These are phyloP conservation scores for Lentinula novae-zelandiae DNA, from an alignment of 1,284 basidiomycete genomes.

Conservation along the genomic window DNA sequence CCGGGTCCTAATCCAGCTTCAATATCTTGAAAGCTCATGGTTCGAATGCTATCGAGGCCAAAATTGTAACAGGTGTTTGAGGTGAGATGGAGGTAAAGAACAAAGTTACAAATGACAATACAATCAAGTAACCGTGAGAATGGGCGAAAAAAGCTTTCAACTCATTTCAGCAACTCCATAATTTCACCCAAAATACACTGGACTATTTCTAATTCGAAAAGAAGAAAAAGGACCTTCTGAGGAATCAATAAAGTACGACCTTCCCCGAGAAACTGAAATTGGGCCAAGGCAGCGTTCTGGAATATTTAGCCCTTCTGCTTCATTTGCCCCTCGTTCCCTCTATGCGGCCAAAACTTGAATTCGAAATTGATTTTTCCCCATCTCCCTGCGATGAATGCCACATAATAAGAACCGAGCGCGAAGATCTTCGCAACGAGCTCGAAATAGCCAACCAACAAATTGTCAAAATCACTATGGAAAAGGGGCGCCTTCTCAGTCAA, in stretches of 20 bases:
- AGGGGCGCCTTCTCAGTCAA: neutral
- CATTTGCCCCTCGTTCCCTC: too few relatives aligned
- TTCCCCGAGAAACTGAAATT: too few relatives aligned
- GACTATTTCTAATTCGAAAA: too few relatives aligned
- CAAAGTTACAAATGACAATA: neutral
- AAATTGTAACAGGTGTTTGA: neutral
- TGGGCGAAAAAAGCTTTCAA: neutral
- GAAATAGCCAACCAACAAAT: neutral
- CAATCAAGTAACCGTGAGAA: neutral
- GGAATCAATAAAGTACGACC: too few relatives aligned
- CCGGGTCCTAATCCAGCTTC: constrained; percentile 55
- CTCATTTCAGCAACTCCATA: neutral
- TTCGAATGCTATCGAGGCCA: neutral
- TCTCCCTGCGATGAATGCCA: neutral
- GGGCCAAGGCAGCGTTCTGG: too few relatives aligned
- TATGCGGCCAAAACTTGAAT: neutral
- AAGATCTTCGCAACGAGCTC: neutral
- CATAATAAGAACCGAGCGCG: neutral
- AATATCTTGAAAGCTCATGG: constrained; percentile 79
- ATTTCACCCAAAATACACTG: neutral
- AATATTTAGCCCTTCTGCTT: too few relatives aligned
- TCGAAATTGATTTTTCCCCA: neutral
- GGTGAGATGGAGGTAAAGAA: neutral
- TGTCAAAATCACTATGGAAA: neutral
- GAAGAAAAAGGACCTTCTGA: too few relatives aligned